Evolutionary conservation across 1,284 basidiomycete genomes (phyloP).

Genomic region (Rhodotorula sp.): DNA sequence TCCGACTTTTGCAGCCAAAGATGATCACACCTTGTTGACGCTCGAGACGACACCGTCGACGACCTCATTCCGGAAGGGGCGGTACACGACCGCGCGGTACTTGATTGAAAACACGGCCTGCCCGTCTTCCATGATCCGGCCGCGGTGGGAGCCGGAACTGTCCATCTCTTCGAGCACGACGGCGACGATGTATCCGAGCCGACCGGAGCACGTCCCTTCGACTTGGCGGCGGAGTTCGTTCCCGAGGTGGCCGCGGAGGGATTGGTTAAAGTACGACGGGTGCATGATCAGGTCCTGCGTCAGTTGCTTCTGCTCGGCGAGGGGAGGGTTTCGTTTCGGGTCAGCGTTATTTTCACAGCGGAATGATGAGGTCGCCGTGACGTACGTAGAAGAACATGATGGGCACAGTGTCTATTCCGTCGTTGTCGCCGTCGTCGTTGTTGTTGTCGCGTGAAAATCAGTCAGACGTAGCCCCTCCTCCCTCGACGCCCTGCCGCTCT

Average conservation of each 20-base stretch:
- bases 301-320: conserved; percentile 56
- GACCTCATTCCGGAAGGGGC: conserved; percentile 98
- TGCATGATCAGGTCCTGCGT: conserved; percentile 94
- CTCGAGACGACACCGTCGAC: conserved; percentile 94
- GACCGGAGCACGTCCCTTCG: conserved; percentile 93
- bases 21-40: conserved; percentile 78
- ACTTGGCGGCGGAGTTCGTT: conserved; percentile 93
- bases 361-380: too few relatives aligned
- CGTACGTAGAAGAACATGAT: conserved; percentile 22
- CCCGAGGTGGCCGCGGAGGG: conserved; percentile 87
- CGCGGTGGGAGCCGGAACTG: conserved; percentile 50
- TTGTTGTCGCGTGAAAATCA: neutral
- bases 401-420: too few relatives aligned
- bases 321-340: too few relatives aligned
- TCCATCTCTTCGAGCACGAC: conserved; percentile 67
- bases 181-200: conserved; percentile 95
- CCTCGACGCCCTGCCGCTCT: too few relatives aligned
- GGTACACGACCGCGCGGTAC: conserved; percentile 78
- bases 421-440: neutral
- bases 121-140: conserved; percentile 58
- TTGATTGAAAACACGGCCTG: conserved; percentile 53
- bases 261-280: conserved; percentile 95
- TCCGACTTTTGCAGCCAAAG: fast-evolving
- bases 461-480: too few relatives aligned
- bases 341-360: neutral